Percentiles rank a stretch among this genome's conserved stretches.
Evolutionary conservation across 1,139 yeast genomes (phyloP).

Genomic region (Saccharomyces hybrid): DNA sequence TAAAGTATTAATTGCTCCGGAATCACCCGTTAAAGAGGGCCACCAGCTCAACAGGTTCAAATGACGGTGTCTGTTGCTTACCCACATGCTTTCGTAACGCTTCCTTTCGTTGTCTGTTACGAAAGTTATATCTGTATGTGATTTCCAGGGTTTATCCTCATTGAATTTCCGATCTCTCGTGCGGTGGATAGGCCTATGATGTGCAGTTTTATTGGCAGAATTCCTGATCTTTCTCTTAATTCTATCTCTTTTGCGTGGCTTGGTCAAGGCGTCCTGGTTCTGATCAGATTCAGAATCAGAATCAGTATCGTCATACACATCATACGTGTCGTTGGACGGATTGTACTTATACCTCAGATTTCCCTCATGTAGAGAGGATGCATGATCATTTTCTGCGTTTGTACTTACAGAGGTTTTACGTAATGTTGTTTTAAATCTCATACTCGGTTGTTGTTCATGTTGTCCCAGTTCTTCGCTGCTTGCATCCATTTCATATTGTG

Average conservation of each 20-base stretch:
- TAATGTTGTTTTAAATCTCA: slow-evolving; percentile 18
- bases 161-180: slow-evolving; percentile 41
- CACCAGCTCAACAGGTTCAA: slow-evolving; percentile 33
- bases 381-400: neutral
- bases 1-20: slow-evolving; percentile 15
- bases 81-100: slow-evolving; percentile 89
- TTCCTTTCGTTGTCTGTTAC: slow-evolving; percentile 71
- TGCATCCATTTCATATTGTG: neutral
- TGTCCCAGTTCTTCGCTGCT: slow-evolving; percentile 7
- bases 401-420: slow-evolving; percentile 6
- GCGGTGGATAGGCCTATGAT: slow-evolving; percentile 8
- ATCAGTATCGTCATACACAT: neutral
- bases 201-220: slow-evolving; percentile 4
- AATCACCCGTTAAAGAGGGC: slow-evolving; percentile 19
- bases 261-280: neutral
- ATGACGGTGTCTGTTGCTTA: slow-evolving; percentile 66
- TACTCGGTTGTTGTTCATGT: slow-evolving; percentile 9
- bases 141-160: slow-evolving; percentile 93
- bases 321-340: slow-evolving; percentile 4
- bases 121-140: slow-evolving; percentile 55
- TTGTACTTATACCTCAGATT: slow-evolving; percentile 2
- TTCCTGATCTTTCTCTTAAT: slow-evolving; percentile 3
- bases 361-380: neutral
- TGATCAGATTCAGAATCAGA: neutral
- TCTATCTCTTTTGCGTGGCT: neutral